phyloP scores from a whole-genome alignment of 2,329 filamentous ascomycete species.

The Cladosporium sp. region DNA sequence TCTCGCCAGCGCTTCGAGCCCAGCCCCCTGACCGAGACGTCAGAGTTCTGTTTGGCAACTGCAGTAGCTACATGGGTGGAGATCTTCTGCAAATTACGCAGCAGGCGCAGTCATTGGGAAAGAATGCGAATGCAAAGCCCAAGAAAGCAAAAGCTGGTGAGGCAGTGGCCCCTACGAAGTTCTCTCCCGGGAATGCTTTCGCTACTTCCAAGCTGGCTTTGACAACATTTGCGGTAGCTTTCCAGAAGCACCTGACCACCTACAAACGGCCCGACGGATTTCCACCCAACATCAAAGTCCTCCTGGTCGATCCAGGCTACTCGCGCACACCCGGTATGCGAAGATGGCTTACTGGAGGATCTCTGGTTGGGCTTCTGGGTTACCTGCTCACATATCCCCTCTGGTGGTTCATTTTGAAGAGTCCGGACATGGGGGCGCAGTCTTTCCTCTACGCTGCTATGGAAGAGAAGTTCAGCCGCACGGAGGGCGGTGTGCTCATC shows the following conservation, averaged over 20 bases:
- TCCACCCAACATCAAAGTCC: conserved; percentile 74
- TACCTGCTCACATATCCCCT: conserved; percentile 75
- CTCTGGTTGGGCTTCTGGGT: conserved; percentile 67
- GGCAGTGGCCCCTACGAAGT: conserved; percentile 28
- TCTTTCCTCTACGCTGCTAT: conserved; percentile 79
- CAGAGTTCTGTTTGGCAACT: conserved; percentile 77
- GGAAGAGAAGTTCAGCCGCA: conserved; percentile 64
- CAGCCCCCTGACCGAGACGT: conserved; percentile 94
- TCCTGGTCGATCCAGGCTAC: conserved; percentile 82
- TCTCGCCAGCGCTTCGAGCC: conserved; percentile 81
- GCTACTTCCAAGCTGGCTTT: conserved; percentile 60
- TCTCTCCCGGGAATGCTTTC: conserved; percentile 41
- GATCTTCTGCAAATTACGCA: conserved; percentile 55
- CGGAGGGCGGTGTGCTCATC: conserved; percentile 63
- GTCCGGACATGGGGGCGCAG: conserved; percentile 74
- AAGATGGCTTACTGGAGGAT: conserved; percentile 79
- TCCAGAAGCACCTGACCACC: conserved; percentile 82
- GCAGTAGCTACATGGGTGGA: conserved; percentile 78
- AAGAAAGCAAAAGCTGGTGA: conserved; percentile 37
- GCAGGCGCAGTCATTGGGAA: conserved; percentile 33
- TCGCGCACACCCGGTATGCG: conserved; percentile 80
- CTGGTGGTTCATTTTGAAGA: conserved; percentile 86
- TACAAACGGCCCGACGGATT: conserved; percentile 79
- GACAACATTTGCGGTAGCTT: conserved; percentile 82
- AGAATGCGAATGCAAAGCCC: conserved; percentile 50